A percentile compares a stretch with the other conserved stretches of the same genome.
phyloP scores from a whole-genome alignment of 345 rosid genomes.

The Psidium friedrichsthalianum region DNA sequence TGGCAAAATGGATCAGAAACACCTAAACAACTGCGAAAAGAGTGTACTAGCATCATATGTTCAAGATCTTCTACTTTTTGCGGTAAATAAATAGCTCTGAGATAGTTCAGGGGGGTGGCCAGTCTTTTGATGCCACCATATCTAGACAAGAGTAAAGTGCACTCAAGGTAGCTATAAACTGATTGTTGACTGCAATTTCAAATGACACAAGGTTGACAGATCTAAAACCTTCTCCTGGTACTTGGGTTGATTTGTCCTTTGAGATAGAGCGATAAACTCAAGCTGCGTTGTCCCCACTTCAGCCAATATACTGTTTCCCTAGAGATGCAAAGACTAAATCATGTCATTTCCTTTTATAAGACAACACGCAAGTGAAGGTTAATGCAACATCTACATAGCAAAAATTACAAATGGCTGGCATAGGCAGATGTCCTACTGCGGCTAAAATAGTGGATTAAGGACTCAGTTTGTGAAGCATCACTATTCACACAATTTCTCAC shows the following conservation, averaged over 20 bases:
- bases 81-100: neutral
- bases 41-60: neutral
- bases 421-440: neutral
- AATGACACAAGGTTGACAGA: neutral
- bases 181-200: neutral
- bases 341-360: neutral
- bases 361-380: neutral
- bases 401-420: neutral
- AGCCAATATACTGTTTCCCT: constrained; percentile 90
- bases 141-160: neutral
- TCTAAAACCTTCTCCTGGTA: constrained; percentile 74
- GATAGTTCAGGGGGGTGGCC: neutral
- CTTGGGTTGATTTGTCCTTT: constrained; percentile 82
- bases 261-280: constrained; percentile 93
- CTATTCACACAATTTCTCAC: neutral
- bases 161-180: neutral
- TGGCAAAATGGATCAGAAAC: constrained; percentile 11
- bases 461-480: neutral
- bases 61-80: neutral
- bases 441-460: neutral
- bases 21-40: neutral
- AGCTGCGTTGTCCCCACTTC: constrained; percentile 96
- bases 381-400: neutral
- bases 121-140: neutral
- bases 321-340: neutral